Conservation (phyloP, 73 alveolate genomes). For the Tetrahymena thermophila region DNA sequence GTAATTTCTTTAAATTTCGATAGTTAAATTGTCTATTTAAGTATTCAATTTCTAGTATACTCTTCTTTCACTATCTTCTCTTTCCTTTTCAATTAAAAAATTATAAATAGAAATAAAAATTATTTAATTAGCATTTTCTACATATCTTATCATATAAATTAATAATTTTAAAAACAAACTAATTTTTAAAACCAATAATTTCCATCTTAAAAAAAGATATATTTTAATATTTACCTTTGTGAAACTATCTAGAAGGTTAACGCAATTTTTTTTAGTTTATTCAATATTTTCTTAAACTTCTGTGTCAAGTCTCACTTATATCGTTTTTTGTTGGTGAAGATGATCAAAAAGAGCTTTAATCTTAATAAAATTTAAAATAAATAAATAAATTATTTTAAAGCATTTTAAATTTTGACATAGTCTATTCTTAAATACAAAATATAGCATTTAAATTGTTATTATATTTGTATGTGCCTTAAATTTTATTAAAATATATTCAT, state of each 20-base stretch:
- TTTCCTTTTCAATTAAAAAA: not conserved
- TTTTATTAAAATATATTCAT: no score
- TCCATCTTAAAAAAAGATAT: not conserved
- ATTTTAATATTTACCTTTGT: not conserved
- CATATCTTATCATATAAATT: not conserved
- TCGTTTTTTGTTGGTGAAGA: not conserved
- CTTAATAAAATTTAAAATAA: not conserved
- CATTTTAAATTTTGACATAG: no score
- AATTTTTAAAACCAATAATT: not conserved
- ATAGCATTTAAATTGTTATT: no score
- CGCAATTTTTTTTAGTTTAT: not conserved
- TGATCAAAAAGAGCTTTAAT: not conserved
- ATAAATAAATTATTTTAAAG: no score
- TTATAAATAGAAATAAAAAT: not conserved
- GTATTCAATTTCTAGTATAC: slow-evolving; percentile 23
- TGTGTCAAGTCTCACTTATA: not conserved
- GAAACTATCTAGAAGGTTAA: not conserved
- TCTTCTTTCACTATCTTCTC: slow-evolving; percentile 43
- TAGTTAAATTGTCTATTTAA: slow-evolving; percentile 28
- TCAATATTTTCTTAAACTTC: not conserved
- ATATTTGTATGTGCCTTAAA: no score
- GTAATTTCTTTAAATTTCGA: slow-evolving; percentile 31
- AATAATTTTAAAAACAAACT: no score
- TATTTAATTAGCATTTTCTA: not conserved
- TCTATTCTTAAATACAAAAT: no score